These are phyloP conservation scores for Margaritispora aquatica DNA, from an alignment of 495 filamentous ascomycete genomes.

Conservation along the genomic window DNA sequence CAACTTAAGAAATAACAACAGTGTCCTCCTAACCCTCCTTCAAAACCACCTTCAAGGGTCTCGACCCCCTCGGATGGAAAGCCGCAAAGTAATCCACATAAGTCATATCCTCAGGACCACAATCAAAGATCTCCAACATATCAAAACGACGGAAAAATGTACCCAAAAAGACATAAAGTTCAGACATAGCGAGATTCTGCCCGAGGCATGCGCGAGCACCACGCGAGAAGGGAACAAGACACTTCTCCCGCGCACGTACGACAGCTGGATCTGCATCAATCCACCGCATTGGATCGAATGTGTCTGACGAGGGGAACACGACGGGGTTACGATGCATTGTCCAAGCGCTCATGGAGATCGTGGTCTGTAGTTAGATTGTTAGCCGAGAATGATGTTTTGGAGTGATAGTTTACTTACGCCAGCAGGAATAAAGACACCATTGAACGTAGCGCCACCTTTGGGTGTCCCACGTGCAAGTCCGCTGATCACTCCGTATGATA, in stretches of 20 bases:
- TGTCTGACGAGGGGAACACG: constrained; percentile 39
- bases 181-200: constrained; percentile 39
- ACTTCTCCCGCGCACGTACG: constrained; percentile 25
- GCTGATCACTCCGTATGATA: constrained; percentile 29
- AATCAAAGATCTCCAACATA: neutral
- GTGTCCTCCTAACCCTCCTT: neutral
- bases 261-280: constrained; percentile 13
- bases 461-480: constrained; percentile 27
- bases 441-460: neutral
- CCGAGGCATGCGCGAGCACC: constrained; percentile 44
- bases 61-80: neutral
- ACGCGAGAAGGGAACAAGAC: constrained; percentile 42
- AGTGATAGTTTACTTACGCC: constrained; percentile 23
- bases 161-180: constrained; percentile 32
- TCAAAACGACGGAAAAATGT: constrained; percentile 26
- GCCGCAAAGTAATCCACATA: neutral
- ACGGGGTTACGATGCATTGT: constrained; percentile 38
- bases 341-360: constrained; percentile 40
- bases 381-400: neutral
- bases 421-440: constrained; percentile 25
- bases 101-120: neutral
- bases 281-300: constrained; percentile 48
- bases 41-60: neutral
- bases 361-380: neutral
- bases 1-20: neutral